Base-by-base conservation (phyloP, 2,329 filamentous ascomycete genomes). In the Microdochium nivale region DNA sequence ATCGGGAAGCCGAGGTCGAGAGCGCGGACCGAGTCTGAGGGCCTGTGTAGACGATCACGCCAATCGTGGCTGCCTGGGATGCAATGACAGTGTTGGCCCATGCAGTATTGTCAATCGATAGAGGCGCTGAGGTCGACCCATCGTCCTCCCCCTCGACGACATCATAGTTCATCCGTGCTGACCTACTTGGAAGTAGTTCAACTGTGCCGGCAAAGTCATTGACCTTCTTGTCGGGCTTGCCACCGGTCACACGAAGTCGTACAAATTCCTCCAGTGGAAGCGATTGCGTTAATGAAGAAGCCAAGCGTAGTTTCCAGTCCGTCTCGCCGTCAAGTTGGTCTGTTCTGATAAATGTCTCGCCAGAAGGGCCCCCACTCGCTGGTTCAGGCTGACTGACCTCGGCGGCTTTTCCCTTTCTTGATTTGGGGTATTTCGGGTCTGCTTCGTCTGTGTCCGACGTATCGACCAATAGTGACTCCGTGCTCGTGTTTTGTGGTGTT, bases 11-110 rank as follows among this genome's bases (percentile, higher is more conserved):
- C 1, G 90, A 88, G 5, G 94, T 99, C 0, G 94, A 97, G 32
- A 99, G 77, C 5, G 94, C 91, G 25, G 95, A 95, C 53, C 95
- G 83, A 2, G 94, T 99, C 67, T 99, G 89, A 0, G 90, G 85
- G 0, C 94, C 95, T 3, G 94, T 97, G 67, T 99, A 99, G 55
- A 99, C 78, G 49, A 99, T 88, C 1, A 91, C 89, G 2, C 91
- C 92, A 53, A 96, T 76, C 0, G 94, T 94, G 3, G 82, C 88
- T 1, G 88, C 92, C 65, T 91, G 94, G 1, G 92, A 97, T 1
- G 94, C 94, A 54, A 99, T 87, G 24, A 99, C 88, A 0, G 94
- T 99, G 65, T 97, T 99, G 19, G 92, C 92, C 94, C 95, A 99
- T 10, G 95, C 94, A 8, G 94, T 97, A 64, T 99, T 96, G 69